Conservation (phyloP, 108 stramenopile species). For the Pseudonitzschia pungens region DNA sequence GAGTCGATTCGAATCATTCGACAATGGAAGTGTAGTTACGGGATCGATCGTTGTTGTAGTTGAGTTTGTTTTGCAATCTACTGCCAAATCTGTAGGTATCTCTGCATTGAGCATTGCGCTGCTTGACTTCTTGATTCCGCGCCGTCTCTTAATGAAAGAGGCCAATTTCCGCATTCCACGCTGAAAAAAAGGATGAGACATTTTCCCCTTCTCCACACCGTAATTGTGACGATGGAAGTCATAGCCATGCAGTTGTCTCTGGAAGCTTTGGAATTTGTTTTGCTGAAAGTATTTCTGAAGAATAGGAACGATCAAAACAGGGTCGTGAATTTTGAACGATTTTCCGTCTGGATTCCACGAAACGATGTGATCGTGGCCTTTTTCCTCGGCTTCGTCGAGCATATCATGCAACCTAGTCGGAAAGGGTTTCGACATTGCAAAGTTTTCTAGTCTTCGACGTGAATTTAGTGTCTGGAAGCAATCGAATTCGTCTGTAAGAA, state of each 20-base stretch:
- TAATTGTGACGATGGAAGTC: not conserved
- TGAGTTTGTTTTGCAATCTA: too few species aligned
- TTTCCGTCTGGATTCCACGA: slow-evolving; percentile 56
- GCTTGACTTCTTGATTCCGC: too few species aligned
- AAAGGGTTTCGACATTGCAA: not conserved
- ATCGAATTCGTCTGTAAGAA: too few species aligned
- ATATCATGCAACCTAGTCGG: slow-evolving; percentile 22
- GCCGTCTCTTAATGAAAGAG: too few species aligned
- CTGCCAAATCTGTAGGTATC: too few species aligned
- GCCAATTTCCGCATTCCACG: not conserved
- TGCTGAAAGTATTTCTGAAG: slow-evolving; percentile 68
- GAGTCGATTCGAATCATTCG: too few species aligned
- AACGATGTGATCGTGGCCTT: slow-evolving; percentile 30
- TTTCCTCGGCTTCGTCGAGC: slow-evolving; percentile 19
- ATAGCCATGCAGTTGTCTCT: slow-evolving; percentile 32
- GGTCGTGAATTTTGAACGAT: slow-evolving; percentile 57
- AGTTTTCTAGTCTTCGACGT: too few species aligned
- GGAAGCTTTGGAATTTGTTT: slow-evolving; percentile 51
- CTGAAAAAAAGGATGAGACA: not conserved
- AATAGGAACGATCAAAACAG: slow-evolving; percentile 51
- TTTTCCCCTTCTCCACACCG: not conserved
- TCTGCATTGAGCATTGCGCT: too few species aligned
- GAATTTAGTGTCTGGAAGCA: too few species aligned
- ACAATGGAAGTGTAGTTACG: too few species aligned
- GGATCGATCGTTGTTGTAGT: too few species aligned